These are phyloP conservation scores for Adiantum capillusveneris DNA, from an alignment of 75 land plant species.

Conservation along the genomic window DNA sequence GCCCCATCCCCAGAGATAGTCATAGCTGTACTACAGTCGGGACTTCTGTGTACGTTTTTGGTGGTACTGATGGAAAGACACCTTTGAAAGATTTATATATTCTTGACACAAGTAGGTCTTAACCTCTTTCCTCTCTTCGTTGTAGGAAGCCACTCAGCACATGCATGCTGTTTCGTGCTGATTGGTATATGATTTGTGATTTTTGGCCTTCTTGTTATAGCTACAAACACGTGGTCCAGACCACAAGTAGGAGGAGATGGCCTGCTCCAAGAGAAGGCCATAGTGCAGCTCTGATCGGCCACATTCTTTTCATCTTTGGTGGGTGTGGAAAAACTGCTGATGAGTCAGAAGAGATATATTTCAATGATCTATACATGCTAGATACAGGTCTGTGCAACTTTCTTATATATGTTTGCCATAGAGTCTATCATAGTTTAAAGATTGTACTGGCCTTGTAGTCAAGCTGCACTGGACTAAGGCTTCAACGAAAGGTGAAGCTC, in stretches of 20 bases:
- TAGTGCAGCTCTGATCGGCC: slow-evolving; percentile 50
- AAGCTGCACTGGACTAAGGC: slow-evolving; percentile 55
- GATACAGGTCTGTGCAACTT: slow-evolving; percentile 48
- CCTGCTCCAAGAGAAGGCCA: slow-evolving; percentile 88
- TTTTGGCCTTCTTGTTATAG: slow-evolving; percentile 6
- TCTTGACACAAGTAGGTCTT: slow-evolving; percentile 68
- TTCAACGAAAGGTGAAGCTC: slow-evolving; percentile 58
- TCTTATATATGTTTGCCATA: neutral
- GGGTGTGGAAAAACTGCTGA: slow-evolving; percentile 71
- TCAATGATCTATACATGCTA: slow-evolving; percentile 75
- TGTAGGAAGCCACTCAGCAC: neutral
- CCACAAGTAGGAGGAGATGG: slow-evolving; percentile 25
- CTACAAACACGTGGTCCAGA: slow-evolving; percentile 28
- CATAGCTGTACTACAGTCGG: slow-evolving; percentile 86
- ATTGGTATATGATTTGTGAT: too few species aligned
- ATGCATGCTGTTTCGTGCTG: neutral
- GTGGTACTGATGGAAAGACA: slow-evolving; percentile 89
- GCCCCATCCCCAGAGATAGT: slow-evolving; percentile 84
- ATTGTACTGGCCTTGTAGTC: slow-evolving; percentile 21
- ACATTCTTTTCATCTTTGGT: slow-evolving; percentile 64
- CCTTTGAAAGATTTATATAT: slow-evolving; percentile 77
- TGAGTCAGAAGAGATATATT: slow-evolving; percentile 56
- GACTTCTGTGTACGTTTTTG: slow-evolving; percentile 76
- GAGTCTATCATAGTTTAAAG: neutral
- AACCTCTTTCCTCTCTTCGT: neutral